Base-by-base conservation (phyloP, 2,329 filamentous ascomycete species). In the Aspergillus sp. region DNA sequence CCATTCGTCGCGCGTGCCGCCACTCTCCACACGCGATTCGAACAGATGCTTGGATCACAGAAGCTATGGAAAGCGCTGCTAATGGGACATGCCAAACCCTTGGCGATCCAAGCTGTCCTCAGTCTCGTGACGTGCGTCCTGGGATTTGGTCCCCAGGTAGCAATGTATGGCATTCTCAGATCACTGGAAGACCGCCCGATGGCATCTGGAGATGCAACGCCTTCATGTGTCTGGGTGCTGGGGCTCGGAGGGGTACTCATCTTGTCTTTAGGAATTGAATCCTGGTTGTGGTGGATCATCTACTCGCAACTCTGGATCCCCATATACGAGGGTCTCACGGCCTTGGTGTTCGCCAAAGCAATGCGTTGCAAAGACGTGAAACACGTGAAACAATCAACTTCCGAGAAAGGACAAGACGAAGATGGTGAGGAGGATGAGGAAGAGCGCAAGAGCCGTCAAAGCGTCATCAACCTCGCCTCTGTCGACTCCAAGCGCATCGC, bases 401-500 rank as follows among this genome's bases (percentile, higher is more conserved):
- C 61, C 1, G 66, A 71, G 10, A 68, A 74, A 5, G 40, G 5
- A 5, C 14, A 6, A 6, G 73, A 76, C 0, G 74, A 75, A 1
- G 76, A 76, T 3, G 78, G 81, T 2, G 61, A 61, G n/a, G 78
- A 83, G 59, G 61, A 58, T 7, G 56, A 59, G 7, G 70, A 64
- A 64, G 75, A 63, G 50, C 77, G 84, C 58, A 81, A 86, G 69
- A 81, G 82, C 21, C 78, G 81, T 56, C 89, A 93, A 70, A 85
- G 82, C 50, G 88, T 87, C 3, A 86, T 91, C 51, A 92, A 92
- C 65, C 76, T 91, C 31, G 85, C 91, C 42, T 87, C 87, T n/a
- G 85, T 92, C 5, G 88, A 92, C 68, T 76, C 83, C 6, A 84
- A 84, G 61, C 81, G 88, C 34, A 78, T 92, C 32, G 76, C 86